Base-by-base conservation (phyloP, 345 rosid species). In the sweet orange (Citrus sinensis) region DNA sequence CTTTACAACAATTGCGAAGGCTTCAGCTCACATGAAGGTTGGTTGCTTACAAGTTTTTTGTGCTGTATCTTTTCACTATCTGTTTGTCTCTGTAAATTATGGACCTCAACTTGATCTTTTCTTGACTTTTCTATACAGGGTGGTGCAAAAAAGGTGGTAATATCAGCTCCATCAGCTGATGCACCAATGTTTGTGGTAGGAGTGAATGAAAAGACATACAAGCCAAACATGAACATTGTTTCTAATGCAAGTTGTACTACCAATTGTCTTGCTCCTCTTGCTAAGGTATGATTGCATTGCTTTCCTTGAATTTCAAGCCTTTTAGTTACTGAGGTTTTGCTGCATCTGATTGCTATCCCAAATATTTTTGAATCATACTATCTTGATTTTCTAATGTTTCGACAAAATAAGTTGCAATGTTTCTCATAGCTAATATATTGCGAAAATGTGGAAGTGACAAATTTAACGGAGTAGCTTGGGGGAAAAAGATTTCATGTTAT, bases 171-270 rank as follows among this genome's bases (percentile, higher is more conserved):
- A 67, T 97, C 99, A 54, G 96, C 96, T 58, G 97, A 97, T 82
- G 99, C 99, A 80, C 99, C 99, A n/a, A 97, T 97, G 99, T 94
- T 97, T 87, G 99, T 94, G 73, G 90, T 97, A 55, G 99, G 99
- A 61, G 99, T 97, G 30, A 97, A 97, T 78, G 99, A 97, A 90
- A 82, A 87, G 77, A 80, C 89, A 61, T 97, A 97, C 90, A 81
- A 87, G 79, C 88, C 96, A 71, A 90, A 77, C 89, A 97, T 97
- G 98, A 93, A 97, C 73, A 80, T 97, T 72, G 98, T 97, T 82
- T 97, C 99, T 78, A 97, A 97, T 78, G 99, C 99, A 54, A 97
- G 99, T 84, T 97, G 99, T 85, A 97, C 99, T 49, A 97, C 99
- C 81, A 97, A 94, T 82, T 97, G 99, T 84, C 98, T 97, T 87